phyloP scores from a whole-genome alignment of 2,329 filamentous ascomycete genomes.

The Aspergillus sp. region DNA sequence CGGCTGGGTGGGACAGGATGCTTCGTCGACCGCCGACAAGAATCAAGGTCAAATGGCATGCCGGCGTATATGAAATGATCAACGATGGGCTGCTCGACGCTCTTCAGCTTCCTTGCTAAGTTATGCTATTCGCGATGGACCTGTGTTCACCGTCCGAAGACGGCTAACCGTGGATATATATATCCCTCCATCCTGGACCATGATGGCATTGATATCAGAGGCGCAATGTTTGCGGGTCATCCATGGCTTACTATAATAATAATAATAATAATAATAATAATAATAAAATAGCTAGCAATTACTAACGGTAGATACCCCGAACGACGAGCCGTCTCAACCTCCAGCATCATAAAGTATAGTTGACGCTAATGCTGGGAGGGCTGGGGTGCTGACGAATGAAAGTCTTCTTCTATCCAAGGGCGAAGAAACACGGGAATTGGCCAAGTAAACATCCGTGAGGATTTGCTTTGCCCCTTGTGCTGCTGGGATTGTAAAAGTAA shows the following conservation, averaged over 20 bases:
- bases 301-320: not conserved
- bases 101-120: no score
- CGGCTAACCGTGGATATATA: not conserved
- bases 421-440: not conserved
- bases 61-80: not conserved
- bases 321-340: not conserved
- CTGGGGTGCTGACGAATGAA: conserved; percentile 7
- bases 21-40: not conserved
- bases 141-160: no score
- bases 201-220: not conserved
- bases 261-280: not conserved
- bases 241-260: not conserved
- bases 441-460: not conserved
- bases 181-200: not conserved
- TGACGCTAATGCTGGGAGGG: conserved; percentile 2
- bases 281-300: not conserved
- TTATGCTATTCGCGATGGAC: no score
- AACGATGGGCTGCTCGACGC: not conserved
- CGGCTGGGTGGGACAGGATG: not conserved
- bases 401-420: not conserved
- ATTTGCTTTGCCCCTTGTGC: no score
- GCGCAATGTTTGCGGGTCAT: not conserved
- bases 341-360: conserved; percentile 4
- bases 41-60: not conserved
- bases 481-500: not conserved